These are phyloP conservation scores for Curvularia sp. DNA, from an alignment of 2,329 filamentous ascomycete genomes.

Conservation along the genomic window DNA sequence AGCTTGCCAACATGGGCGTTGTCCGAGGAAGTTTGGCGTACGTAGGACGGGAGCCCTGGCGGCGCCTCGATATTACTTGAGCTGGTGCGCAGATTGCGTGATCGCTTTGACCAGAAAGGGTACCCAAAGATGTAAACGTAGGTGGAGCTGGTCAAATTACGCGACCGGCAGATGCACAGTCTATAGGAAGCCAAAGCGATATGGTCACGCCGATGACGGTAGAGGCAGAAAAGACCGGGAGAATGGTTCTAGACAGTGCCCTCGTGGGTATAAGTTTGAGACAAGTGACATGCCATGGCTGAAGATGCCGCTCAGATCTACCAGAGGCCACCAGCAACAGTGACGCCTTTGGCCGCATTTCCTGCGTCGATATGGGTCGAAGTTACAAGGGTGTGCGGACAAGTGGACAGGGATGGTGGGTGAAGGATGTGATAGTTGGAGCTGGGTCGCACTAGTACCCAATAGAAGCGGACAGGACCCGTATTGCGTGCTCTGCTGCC, in stretches of 20 bases:
- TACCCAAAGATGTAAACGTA: slow-evolving; percentile 6
- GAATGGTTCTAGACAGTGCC: slow-evolving; percentile 13
- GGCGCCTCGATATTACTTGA: slow-evolving; percentile 7
- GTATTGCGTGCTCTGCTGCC: slow-evolving; percentile 46
- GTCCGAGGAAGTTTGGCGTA: slow-evolving; percentile 17
- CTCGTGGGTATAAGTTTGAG: slow-evolving; percentile 17
- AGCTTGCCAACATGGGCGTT: slow-evolving; percentile 8
- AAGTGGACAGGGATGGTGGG: slow-evolving; percentile 36
- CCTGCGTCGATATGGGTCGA: slow-evolving; percentile 25
- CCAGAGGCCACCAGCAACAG: slow-evolving; percentile 7
- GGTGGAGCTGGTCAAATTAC: slow-evolving; percentile 5
- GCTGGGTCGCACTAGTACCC: slow-evolving; percentile 24
- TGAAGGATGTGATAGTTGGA: slow-evolving; percentile 29
- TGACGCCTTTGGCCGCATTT: slow-evolving; percentile 25
- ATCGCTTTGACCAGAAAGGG: slow-evolving; percentile 4
- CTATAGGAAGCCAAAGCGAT: slow-evolving; percentile 7
- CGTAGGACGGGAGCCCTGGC: slow-evolving; percentile 9
- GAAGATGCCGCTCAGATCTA: slow-evolving; percentile 19
- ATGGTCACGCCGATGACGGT: slow-evolving; percentile 4
- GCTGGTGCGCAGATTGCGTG: slow-evolving; percentile 8
- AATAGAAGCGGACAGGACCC: slow-evolving; percentile 25
- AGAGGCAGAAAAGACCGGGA: slow-evolving; percentile 1
- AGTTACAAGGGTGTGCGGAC: slow-evolving; percentile 34
- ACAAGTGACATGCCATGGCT: slow-evolving; percentile 36
- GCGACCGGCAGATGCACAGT: slow-evolving; percentile 8